Conservation (phyloP, 1,284 basidiomycete genomes). For the Sanguinoderma infundibulare region DNA sequence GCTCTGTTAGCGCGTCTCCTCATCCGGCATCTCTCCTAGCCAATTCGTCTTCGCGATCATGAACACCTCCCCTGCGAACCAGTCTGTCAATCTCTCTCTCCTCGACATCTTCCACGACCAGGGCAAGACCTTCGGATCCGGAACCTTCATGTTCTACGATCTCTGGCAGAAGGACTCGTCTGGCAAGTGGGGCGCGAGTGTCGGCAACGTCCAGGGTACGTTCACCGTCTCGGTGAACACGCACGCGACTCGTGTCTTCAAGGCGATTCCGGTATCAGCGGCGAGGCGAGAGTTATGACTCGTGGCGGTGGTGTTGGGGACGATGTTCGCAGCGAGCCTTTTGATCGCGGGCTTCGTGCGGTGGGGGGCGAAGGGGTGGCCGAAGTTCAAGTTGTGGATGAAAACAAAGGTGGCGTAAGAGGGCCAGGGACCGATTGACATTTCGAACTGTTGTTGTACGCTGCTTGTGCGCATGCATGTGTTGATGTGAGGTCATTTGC, state of each 20-base stretch:
- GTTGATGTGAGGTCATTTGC: background rate
- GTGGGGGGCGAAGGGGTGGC: constrained; percentile 4
- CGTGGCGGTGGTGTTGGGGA: background rate
- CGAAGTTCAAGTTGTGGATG: background rate
- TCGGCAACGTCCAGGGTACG: constrained; percentile 34
- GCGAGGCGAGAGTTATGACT: constrained; percentile 27
- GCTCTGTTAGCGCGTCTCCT: background rate
- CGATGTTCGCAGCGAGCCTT: background rate
- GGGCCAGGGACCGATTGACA: background rate
- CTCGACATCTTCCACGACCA: constrained; percentile 41
- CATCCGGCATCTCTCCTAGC: constrained; percentile 15
- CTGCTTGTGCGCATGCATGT: background rate
- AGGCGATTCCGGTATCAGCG: constrained; percentile 28
- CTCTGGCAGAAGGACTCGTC: constrained; percentile 42
- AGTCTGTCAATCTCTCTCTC: constrained; percentile 38
- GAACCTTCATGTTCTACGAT: constrained; percentile 39
- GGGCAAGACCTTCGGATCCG: constrained; percentile 33
- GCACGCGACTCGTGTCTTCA: constrained; percentile 39
- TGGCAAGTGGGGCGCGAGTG: constrained; percentile 39
- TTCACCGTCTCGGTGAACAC: constrained; percentile 34
- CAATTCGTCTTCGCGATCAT: constrained; percentile 40
- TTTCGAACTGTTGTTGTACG: background rate
- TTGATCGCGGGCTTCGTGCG: background rate
- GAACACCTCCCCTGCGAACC: constrained; percentile 39
- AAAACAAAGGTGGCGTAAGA: constrained; percentile 1